phyloP scores from a whole-genome alignment of 2,329 filamentous ascomycete species.

The Trichophyton schoenleinii region DNA sequence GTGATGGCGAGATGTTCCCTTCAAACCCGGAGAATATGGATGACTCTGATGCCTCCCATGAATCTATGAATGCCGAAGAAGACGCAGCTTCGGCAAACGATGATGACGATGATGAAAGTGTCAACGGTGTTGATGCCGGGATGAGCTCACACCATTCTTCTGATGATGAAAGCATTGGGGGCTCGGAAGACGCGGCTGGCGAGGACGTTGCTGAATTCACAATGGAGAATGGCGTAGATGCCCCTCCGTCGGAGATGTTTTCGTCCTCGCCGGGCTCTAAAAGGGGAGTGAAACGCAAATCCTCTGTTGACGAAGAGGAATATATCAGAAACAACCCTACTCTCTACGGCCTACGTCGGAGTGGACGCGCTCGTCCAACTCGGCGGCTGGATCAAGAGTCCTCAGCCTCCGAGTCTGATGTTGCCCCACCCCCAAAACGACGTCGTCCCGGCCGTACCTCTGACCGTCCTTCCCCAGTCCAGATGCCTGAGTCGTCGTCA shows the following conservation, averaged over 20 bases:
- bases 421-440: conserved; percentile 35
- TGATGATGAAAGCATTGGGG: conserved; percentile 31
- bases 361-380: conserved; percentile 54
- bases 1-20: not conserved
- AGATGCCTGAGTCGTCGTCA: conserved; percentile 48
- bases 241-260: conserved; percentile 3
- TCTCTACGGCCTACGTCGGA: conserved; percentile 84
- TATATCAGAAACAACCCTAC: conserved; percentile 87
- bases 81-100: conserved; percentile 12
- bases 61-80: conserved; percentile 8
- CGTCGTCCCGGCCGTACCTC: conserved; percentile 39
- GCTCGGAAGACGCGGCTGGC: conserved; percentile 43
- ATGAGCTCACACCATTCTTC: conserved; percentile 37
- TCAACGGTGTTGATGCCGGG: conserved; percentile 4
- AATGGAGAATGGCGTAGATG: conserved; percentile 39
- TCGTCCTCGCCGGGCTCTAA: conserved; percentile 45
- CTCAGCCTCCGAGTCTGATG: conserved; percentile 59
- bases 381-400: conserved; percentile 52
- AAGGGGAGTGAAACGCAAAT: conserved; percentile 62
- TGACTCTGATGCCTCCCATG: conserved; percentile 3
- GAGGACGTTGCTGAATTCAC: conserved; percentile 59
- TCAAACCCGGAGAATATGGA: not conserved
- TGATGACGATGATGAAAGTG: not conserved
- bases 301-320: conserved; percentile 58
- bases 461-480: conserved; percentile 32